Percentiles rank a stretch among this genome's conserved stretches.
Conservation (phyloP, 768 basidiomycete genomes). For the Leucogyrophana mollusca region DNA sequence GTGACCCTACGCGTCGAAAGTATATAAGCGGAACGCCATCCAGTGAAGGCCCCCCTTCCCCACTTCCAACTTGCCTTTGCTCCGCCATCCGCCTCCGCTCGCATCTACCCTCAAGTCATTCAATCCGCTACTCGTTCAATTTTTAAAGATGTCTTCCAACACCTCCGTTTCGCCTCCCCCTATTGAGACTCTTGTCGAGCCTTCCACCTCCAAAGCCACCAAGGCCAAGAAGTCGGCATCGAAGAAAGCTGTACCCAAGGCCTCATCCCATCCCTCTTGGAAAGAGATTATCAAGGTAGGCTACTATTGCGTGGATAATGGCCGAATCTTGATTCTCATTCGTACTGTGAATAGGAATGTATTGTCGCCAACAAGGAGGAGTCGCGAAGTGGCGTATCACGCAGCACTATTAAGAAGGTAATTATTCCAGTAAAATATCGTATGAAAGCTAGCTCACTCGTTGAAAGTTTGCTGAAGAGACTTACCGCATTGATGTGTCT, state of each 20-base stretch:
- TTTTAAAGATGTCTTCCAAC: constrained; percentile 9
- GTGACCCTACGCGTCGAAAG: constrained; percentile 7
- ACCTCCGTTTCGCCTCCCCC: constrained; percentile 10
- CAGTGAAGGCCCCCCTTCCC: background rate
- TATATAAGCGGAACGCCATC: constrained; percentile 2
- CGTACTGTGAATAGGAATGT: constrained; percentile 51
- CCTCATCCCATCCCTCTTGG: constrained; percentile 46
- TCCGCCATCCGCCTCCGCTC: background rate
- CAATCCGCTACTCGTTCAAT: background rate
- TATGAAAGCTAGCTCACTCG: background rate
- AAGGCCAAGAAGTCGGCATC: constrained; percentile 26
- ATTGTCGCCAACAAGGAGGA: constrained; percentile 64
- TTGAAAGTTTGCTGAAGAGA: constrained; percentile 47
- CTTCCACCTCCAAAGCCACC: constrained; percentile 26
- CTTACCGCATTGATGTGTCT: constrained; percentile 46
- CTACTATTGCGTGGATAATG: background rate
- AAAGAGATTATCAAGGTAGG: constrained; percentile 53
- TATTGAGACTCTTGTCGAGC: constrained; percentile 5
- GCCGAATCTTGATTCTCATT: background rate
- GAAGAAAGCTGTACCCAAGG: constrained; percentile 13
- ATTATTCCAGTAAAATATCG: constrained; percentile 25
- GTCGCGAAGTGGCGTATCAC: constrained; percentile 68
- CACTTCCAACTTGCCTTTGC: constrained; percentile 4
- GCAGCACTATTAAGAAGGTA: constrained; percentile 78
- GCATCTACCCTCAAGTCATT: background rate